A percentile compares a stretch with the other conserved stretches of the same genome.
Conservation (phyloP, 225 moss, liverwort and hornwort genomes). For the Sphagnum contortum region DNA sequence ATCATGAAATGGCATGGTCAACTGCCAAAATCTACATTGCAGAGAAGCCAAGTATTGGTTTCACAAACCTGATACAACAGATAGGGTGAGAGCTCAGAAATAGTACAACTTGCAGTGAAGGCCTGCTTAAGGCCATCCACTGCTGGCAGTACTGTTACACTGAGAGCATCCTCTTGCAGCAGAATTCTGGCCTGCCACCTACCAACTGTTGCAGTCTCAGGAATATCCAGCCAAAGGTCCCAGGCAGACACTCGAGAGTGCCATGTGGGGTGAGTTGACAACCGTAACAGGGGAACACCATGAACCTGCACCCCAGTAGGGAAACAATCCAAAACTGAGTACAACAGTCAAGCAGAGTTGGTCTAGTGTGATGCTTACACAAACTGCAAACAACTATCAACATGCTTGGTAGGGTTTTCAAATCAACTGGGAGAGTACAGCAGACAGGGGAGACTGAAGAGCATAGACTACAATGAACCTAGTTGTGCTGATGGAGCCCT, state of each 20-base stretch:
- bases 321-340: no score
- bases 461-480: no score
- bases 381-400: no score
- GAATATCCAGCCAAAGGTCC: conserved; percentile 78
- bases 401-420: no score
- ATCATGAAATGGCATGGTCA: conserved; percentile 1
- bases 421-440: no score
- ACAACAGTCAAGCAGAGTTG: no score
- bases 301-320: conserved; percentile 34
- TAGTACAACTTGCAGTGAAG: conserved; percentile 37
- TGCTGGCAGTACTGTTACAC: conserved; percentile 58
- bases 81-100: conserved; percentile 76
- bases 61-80: conserved; percentile 67
- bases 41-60: not conserved
- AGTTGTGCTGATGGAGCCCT: no score
- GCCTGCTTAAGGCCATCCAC: conserved; percentile 37
- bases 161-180: conserved; percentile 68
- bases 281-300: conserved; percentile 68
- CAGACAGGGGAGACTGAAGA: no score
- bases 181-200: conserved; percentile 80
- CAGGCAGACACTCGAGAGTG: conserved; percentile 88
- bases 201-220: conserved; percentile 32
- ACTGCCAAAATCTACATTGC: no score
- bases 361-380: no score
- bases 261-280: conserved; percentile 86